Evolutionary conservation across 2,329 filamentous ascomycete species (phyloP).

Genomic region (Sclerotinia sclerotiorum): DNA sequence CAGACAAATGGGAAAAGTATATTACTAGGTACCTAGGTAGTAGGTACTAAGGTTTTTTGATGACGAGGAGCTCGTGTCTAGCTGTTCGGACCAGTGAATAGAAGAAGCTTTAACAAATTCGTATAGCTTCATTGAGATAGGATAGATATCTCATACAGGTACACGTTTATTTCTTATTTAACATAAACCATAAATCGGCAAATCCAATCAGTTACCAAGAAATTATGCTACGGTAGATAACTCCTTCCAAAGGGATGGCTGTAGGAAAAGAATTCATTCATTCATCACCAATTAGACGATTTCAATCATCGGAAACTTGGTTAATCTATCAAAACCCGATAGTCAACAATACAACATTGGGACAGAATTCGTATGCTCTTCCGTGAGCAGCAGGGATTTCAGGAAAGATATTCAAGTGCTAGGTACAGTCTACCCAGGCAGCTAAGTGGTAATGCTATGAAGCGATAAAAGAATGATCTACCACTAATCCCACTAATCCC

Average conservation of each 20-base stretch:
- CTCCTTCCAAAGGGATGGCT: neutral
- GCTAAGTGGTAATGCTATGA: neutral
- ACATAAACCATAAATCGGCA: neutral
- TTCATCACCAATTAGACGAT: neutral
- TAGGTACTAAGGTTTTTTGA: conserved; percentile 1
- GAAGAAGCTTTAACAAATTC: neutral
- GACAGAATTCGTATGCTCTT: conserved; percentile 12
- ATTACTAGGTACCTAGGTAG: neutral
- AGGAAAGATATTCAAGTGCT: neutral
- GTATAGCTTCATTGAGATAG: conserved; percentile 2
- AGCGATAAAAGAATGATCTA: neutral
- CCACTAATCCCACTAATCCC: neutral
- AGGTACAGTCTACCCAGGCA: too few species aligned
- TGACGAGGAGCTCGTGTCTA: conserved; percentile 5
- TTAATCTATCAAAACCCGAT: neutral
- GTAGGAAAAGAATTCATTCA: neutral
- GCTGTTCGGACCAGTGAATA: neutral
- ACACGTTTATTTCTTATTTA: neutral
- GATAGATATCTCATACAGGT: neutral
- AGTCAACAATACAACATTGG: neutral
- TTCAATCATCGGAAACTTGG: neutral
- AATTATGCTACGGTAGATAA: neutral
- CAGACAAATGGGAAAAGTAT: neutral
- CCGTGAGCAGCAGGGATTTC: neutral
- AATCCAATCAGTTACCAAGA: neutral